phyloP scores from a whole-genome alignment of 1,284 basidiomycete genomes.

The Cutaneotrichosporon sp. region DNA sequence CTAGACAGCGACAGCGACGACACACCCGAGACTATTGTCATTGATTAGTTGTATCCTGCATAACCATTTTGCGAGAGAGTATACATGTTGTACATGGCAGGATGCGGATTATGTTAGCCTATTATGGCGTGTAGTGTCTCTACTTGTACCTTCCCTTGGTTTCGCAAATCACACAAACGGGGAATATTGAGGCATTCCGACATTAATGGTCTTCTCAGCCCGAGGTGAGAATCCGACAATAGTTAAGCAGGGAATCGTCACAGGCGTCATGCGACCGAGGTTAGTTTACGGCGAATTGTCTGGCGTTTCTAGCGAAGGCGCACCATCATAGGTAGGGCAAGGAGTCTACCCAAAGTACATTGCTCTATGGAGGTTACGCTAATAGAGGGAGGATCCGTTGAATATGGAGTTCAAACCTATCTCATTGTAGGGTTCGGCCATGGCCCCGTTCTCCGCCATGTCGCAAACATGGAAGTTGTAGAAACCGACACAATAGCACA shows the following conservation, averaged over 20 bases:
- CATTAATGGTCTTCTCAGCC: no score
- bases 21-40: background rate
- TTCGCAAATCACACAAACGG: no score
- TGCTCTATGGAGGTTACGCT: background rate
- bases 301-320: background rate
- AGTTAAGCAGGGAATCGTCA: no score
- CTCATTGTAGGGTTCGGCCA: no score
- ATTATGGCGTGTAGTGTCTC: background rate
- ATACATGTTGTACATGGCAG: background rate
- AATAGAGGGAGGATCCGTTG: background rate
- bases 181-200: no score
- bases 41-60: slow-evolving; percentile 1
- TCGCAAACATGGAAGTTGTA: background rate
- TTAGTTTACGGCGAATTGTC: slow-evolving; percentile 10
- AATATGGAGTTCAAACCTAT: background rate
- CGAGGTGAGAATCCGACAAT: no score
- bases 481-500: background rate
- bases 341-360: background rate
- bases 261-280: no score
- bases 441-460: background rate
- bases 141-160: background rate
- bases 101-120: background rate
- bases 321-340: background rate
- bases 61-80: background rate
- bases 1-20: background rate